These are phyloP conservation scores for Fusarium sambucinum DNA, from an alignment of 2,329 filamentous ascomycete species.

Conservation along the genomic window DNA sequence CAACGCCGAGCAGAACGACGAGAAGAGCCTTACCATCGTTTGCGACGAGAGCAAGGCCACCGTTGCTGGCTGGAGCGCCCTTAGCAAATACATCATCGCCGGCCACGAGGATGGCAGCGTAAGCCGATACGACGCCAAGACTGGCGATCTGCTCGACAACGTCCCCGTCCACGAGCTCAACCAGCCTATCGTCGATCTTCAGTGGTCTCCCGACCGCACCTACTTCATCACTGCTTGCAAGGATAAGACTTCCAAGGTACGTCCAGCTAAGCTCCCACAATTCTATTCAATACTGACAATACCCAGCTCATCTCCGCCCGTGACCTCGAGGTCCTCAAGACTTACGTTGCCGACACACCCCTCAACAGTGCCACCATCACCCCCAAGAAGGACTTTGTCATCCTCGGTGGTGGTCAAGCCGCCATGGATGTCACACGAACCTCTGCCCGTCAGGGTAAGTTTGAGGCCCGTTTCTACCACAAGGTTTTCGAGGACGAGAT, in stretches of 20 bases:
- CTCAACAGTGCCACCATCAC: slow-evolving; percentile 96
- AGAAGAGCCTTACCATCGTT: slow-evolving; percentile 86
- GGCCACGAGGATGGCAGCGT: slow-evolving; percentile 97
- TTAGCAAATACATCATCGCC: slow-evolving; percentile 95
- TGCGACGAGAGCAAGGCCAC: slow-evolving; percentile 97
- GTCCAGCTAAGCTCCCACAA: slow-evolving; percentile 16
- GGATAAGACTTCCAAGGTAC: slow-evolving; percentile 94
- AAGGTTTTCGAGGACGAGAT: slow-evolving; percentile 99
- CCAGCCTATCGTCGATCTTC: slow-evolving; percentile 87
- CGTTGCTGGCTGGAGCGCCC: slow-evolving; percentile 95
- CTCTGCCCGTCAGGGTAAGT: slow-evolving; percentile 94
- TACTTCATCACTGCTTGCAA: slow-evolving; percentile 99
- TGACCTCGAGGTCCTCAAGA: slow-evolving; percentile 93
- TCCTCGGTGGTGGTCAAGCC: slow-evolving; percentile 96
- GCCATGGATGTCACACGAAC: slow-evolving; percentile 99
- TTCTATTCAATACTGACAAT: slow-evolving; percentile 22
- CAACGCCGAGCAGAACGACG: slow-evolving; percentile 84
- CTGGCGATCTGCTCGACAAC: slow-evolving; percentile 84
- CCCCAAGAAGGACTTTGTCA: slow-evolving; percentile 96
- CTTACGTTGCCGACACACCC: slow-evolving; percentile 90
- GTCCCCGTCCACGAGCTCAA: slow-evolving; percentile 88
- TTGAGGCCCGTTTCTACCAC: slow-evolving; percentile 99
- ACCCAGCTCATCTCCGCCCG: slow-evolving; percentile 80
- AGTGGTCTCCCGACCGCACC: slow-evolving; percentile 93
- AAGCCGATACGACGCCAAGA: slow-evolving; percentile 92